Evolutionary conservation across 1,284 basidiomycete species (phyloP).

Genomic region (Fomitopsis pinicola): DNA sequence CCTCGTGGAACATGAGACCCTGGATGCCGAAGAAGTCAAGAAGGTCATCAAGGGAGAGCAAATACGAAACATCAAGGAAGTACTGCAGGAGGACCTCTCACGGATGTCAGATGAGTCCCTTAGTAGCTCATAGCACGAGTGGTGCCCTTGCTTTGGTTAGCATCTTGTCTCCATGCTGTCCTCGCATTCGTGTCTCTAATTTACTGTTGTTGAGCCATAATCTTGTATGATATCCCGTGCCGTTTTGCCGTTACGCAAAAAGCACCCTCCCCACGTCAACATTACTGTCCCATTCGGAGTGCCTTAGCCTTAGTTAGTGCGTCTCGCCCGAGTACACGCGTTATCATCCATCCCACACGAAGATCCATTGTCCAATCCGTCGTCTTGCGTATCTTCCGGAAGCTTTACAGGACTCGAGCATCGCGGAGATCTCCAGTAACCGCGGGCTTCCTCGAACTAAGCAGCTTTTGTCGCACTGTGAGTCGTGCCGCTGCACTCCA

Average conservation of each 20-base stretch:
- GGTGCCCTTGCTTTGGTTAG: neutral
- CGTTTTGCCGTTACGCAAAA: neutral
- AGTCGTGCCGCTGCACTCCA: neutral
- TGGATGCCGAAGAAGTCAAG: slow-evolving; percentile 80
- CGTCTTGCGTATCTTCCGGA: neutral
- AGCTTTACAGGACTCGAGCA: neutral
- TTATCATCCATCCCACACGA: neutral
- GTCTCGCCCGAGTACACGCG: neutral
- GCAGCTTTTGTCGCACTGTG: neutral
- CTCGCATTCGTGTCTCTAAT: neutral
- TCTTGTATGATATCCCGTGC: neutral
- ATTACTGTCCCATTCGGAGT: too few species aligned
- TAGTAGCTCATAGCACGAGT: slow-evolving; percentile 15
- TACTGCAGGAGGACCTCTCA: slow-evolving; percentile 52
- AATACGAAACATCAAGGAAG: slow-evolving; percentile 64
- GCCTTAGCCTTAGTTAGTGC: too few species aligned
- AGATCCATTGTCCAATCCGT: neutral
- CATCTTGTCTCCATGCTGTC: neutral
- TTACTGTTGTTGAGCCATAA: neutral
- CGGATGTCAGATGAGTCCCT: slow-evolving; percentile 26
- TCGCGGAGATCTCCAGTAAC: slow-evolving; percentile 1
- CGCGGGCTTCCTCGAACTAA: slow-evolving; percentile 1
- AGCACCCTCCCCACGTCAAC: neutral
- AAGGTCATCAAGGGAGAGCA: slow-evolving; percentile 81
- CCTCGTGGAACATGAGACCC: slow-evolving; percentile 91